Conservation (phyloP, 495 filamentous ascomycete genomes). For the Articulospora tetracladia region DNA sequence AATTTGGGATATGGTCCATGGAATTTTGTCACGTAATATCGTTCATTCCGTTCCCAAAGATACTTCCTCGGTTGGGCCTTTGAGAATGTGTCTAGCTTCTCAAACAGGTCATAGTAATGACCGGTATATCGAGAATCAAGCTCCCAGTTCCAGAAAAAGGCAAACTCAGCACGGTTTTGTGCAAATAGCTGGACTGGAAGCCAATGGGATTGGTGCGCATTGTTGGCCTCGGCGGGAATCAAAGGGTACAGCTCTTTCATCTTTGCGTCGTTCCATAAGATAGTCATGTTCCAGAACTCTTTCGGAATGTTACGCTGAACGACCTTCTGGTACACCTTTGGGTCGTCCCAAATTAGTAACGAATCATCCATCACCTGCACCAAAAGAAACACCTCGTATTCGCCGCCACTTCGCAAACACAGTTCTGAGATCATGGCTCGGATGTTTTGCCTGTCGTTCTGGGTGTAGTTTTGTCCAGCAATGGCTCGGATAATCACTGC, state of each 20-base stretch:
- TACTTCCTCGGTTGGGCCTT: conserved; percentile 60
- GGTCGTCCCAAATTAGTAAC: conserved; percentile 51
- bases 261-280: conserved; percentile 62
- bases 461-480: conserved; percentile 62
- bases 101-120: conserved; percentile 66
- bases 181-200: conserved; percentile 62
- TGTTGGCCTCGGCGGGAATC: conserved; percentile 35
- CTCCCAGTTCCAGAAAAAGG: conserved; percentile 76
- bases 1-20: conserved; percentile 60
- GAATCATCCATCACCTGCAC: conserved; percentile 64
- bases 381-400: conserved; percentile 74
- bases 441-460: conserved; percentile 66
- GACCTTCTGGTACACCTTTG: conserved; percentile 46
- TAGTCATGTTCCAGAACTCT: conserved; percentile 63
- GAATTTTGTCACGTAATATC: conserved; percentile 63
- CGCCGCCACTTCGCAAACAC: conserved; percentile 65
- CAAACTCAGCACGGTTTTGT: conserved; percentile 64
- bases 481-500: conserved; percentile 69
- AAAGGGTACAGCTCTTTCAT: conserved; percentile 56
- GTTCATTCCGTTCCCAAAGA: conserved; percentile 71
- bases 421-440: conserved; percentile 73
- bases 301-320: conserved; percentile 52
- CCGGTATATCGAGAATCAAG: conserved; percentile 69
- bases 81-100: conserved; percentile 54
- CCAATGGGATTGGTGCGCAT: conserved; percentile 48